These are phyloP conservation scores for Bipolaris gigantea DNA, from an alignment of 2,329 filamentous ascomycete genomes.

Conservation along the genomic window DNA sequence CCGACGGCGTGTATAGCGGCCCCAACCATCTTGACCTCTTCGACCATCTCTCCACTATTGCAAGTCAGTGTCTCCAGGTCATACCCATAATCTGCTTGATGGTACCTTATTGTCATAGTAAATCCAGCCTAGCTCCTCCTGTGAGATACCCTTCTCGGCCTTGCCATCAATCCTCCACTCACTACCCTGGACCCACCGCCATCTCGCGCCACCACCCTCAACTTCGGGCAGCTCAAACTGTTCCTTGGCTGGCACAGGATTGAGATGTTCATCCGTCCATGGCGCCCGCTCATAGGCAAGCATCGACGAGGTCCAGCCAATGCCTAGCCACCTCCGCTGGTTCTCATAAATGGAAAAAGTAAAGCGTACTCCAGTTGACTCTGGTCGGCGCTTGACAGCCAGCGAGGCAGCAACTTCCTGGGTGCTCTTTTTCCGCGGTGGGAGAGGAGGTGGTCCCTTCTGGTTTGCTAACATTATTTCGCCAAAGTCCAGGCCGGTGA, in stretches of 20 bases:
- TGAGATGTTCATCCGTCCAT: constrained; percentile 97
- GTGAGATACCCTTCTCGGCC: constrained; percentile 41
- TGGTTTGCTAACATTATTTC: constrained; percentile 38
- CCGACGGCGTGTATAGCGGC: constrained; percentile 84
- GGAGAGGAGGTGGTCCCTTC: constrained; percentile 42
- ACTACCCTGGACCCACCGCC: constrained; percentile 83
- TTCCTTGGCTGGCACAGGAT: constrained; percentile 74
- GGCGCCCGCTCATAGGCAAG: constrained; percentile 86
- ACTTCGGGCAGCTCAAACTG: constrained; percentile 70
- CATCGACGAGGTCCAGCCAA: constrained; percentile 91
- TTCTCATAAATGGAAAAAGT: constrained; percentile 98
- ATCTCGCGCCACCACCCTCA: constrained; percentile 63
- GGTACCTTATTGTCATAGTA: constrained; percentile 95
- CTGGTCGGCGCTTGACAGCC: constrained; percentile 45
- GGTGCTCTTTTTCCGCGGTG: constrained; percentile 50
- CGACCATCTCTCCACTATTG: constrained; percentile 84
- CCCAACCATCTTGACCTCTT: constrained; percentile 86
- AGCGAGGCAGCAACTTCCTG: constrained; percentile 53
- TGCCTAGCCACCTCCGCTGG: constrained; percentile 88
- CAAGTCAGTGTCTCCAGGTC: constrained; percentile 15
- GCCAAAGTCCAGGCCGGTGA: constrained; percentile 80
- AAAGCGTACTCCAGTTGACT: constrained; percentile 81
- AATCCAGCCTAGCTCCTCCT: constrained; percentile 77
- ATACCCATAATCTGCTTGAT: background rate
- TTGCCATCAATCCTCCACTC: constrained; percentile 77